Percentiles rank a stretch among this genome's conserved stretches.
Evolutionary conservation across 2,329 filamentous ascomycete species (phyloP).

Genomic region (Ophiostoma tasmaniense): DNA sequence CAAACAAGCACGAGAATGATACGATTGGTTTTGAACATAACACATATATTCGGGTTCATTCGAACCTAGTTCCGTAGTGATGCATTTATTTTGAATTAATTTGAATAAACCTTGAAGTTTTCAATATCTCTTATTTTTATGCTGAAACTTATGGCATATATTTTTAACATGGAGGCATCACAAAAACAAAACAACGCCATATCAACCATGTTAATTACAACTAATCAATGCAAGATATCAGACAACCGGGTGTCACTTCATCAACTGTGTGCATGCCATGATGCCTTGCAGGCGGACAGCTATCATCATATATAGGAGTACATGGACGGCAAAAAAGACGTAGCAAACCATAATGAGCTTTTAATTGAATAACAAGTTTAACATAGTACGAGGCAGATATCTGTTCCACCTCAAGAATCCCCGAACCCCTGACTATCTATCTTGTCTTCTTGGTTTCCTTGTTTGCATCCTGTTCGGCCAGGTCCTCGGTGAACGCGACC

Average conservation of each 20-base stretch:
- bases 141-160: too few relatives aligned
- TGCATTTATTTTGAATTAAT: too few relatives aligned
- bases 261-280: neutral
- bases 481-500: conserved; percentile 84
- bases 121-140: too few relatives aligned
- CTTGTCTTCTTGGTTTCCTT: conserved; percentile 43
- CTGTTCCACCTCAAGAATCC: neutral
- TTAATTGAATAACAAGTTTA: neutral
- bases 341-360: neutral
- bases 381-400: neutral
- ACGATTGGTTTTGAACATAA: too few relatives aligned
- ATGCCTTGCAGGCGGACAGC: neutral
- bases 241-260: too few relatives aligned
- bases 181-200: too few relatives aligned
- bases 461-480: conserved; percentile 36
- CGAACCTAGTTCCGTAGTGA: too few relatives aligned
- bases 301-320: neutral
- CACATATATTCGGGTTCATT: too few relatives aligned
- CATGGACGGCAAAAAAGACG: neutral
- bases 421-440: conserved; percentile 22
- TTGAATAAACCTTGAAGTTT: too few relatives aligned
- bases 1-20: neutral
- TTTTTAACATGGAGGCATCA: too few relatives aligned
- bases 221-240: neutral
- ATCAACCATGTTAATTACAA: too few relatives aligned